Evolutionary conservation across 225 moss, liverwort and hornwort species (phyloP), one percentile per base, ranked within the genome.

Genomic region (Climacium dendroides): DNA sequence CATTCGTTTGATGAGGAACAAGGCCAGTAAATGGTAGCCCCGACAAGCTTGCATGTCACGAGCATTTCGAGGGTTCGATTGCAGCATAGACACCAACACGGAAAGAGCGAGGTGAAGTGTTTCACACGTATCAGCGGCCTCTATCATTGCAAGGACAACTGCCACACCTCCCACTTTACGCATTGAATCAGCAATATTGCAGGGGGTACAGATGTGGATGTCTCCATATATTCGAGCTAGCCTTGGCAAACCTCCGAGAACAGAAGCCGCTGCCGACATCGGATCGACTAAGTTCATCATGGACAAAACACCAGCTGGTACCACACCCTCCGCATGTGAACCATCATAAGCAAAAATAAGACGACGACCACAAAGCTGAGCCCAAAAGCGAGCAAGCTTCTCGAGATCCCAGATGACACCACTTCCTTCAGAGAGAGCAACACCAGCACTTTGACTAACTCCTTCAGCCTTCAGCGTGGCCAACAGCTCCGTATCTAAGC

Each of bases 341-440:
- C 97, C 96, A 92, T 97, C 97, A 64, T 96, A 95, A 65, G 96
- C 94, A 90, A 95, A 96, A 82, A 97, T 96, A 16, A 97, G 93
- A 91, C 94, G 95, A 76, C 91, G 95, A 57, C 94, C 91, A 89
- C 93, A 95, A 81, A 97, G 95, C 89, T 97, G 97, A 87, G 92
- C 87, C 96, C 96, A 96, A 79, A 93, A 96, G 53, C 94, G 94
- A 78, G 94, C 91, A 89, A 97, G 94, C 89, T 93, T 95, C 86
- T 97, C 95, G 74, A 95, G 86, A 70, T 97, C 97, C 97, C 97
- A 97, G 48, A 94, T 94, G 83, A 97, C 96, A 28, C 96, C 97
- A 89, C 97, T 96, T 72, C 93, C 94, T 89, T 92, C 94, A 23
- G 92, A 89, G 37, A 92, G 87, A 61, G 84, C 85, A 81, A 96